Conservation (phyloP, 352 stramenopile species). For the Pythium rhizo-oryzae region DNA sequence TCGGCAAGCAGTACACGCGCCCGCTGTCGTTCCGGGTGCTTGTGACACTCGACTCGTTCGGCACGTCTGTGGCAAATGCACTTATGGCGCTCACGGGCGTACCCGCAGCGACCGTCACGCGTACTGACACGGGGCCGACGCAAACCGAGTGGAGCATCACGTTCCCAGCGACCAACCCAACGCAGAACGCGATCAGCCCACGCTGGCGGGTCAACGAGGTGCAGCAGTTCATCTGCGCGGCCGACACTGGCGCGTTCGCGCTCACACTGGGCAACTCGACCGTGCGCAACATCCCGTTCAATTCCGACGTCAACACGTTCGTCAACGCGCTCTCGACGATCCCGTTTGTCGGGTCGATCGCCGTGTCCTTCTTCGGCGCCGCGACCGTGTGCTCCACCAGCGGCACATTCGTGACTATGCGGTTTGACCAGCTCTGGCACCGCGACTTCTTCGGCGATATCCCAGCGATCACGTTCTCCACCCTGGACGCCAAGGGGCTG, state of each 20-base stretch:
- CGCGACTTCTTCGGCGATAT: slow-evolving; percentile 60
- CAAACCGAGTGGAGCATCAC: slow-evolving; percentile 55
- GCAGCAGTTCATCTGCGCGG: slow-evolving; percentile 81
- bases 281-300: slow-evolving; percentile 59
- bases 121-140: slow-evolving; percentile 31
- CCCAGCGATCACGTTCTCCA: slow-evolving; percentile 60
- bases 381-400: slow-evolving; percentile 52
- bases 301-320: slow-evolving; percentile 61
- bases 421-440: slow-evolving; percentile 55
- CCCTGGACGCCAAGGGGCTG: slow-evolving; percentile 55
- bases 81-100: slow-evolving; percentile 49
- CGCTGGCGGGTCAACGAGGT: slow-evolving; percentile 68
- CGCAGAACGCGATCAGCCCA: slow-evolving; percentile 53
- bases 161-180: slow-evolving; percentile 47
- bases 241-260: slow-evolving; percentile 56
- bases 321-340: slow-evolving; percentile 41
- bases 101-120: slow-evolving; percentile 39
- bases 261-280: slow-evolving; percentile 61
- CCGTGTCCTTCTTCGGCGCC: slow-evolving; percentile 43
- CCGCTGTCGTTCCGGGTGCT: slow-evolving; percentile 63
- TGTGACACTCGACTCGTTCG: slow-evolving; percentile 46
- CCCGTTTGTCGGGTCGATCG: slow-evolving; percentile 47
- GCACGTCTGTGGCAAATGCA: slow-evolving; percentile 50
- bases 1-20: slow-evolving; percentile 65
- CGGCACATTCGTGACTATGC: slow-evolving; percentile 65